Conservation (phyloP, 306 rosid species). For the Vigna angularis region DNA sequence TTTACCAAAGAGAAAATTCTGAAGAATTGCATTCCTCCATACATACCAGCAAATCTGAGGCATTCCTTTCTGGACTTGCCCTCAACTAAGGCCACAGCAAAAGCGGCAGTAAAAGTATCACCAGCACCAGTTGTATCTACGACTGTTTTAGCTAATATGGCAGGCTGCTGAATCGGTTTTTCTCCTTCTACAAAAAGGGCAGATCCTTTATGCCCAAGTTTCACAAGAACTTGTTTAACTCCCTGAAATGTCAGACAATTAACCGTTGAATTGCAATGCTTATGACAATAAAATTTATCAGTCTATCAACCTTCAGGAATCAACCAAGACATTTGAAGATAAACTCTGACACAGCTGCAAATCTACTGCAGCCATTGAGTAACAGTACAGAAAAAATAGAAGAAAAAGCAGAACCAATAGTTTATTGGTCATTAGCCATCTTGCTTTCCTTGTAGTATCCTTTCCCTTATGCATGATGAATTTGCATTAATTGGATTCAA, state of each 20-base stretch:
- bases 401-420: constrained; percentile 30
- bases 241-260: constrained; percentile 63
- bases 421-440: background rate
- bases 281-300: constrained; percentile 17
- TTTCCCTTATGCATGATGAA: background rate
- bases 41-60: constrained; percentile 80
- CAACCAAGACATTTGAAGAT: constrained; percentile 23
- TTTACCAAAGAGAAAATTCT: constrained; percentile 13
- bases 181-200: constrained; percentile 83
- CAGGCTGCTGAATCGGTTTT: constrained; percentile 76
- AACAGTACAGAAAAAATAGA: background rate
- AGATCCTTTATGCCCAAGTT: constrained; percentile 88
- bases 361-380: constrained; percentile 1
- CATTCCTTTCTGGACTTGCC: constrained; percentile 78
- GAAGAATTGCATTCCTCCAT: background rate
- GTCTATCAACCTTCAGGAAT: constrained; percentile 29
- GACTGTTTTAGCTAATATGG: constrained; percentile 66
- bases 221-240: constrained; percentile 84
- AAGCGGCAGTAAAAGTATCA: constrained; percentile 92
- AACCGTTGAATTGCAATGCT: constrained; percentile 4
- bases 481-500: constrained; percentile 10
- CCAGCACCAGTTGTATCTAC: constrained; percentile 95
- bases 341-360: constrained; percentile 7
- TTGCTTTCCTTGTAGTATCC: background rate
- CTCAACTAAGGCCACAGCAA: constrained; percentile 87